Percentiles rank a stretch among this genome's conserved stretches.
These are phyloP conservation scores for Saccharomycopsis vini DNA, from an alignment of 805 yeast species.

Conservation along the genomic window DNA sequence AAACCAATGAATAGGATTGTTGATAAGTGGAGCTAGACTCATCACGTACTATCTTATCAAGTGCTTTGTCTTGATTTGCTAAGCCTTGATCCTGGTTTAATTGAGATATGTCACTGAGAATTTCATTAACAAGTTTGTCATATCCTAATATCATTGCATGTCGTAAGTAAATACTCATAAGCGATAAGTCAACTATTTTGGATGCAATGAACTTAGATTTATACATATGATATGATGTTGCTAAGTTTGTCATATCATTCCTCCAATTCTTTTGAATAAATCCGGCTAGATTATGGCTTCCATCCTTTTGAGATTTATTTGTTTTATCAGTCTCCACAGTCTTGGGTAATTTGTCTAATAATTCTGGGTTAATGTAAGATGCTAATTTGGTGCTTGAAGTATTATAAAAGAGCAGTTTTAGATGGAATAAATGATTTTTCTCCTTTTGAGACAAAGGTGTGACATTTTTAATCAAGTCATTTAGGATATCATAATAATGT, in stretches of 20 bases:
- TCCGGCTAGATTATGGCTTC: too few species aligned
- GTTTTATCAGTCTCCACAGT: background rate
- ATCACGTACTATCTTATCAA: too few species aligned
- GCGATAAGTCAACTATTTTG: background rate
- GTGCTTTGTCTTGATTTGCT: too few species aligned
- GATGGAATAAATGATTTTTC: constrained; percentile 11
- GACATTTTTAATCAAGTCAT: constrained; percentile 4
- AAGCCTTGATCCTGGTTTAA: too few species aligned
- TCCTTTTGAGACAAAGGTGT: constrained; percentile 12
- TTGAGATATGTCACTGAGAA: background rate
- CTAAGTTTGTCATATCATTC: background rate
- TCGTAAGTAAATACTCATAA: background rate
- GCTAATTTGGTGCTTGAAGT: too few species aligned
- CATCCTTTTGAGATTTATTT: too few species aligned
- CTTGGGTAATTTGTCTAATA: background rate
- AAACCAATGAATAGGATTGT: background rate
- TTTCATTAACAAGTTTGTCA: background rate
- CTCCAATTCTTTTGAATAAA: too few species aligned
- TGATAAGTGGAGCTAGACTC: too few species aligned
- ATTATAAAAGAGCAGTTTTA: constrained; percentile 2
- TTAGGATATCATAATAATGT: constrained; percentile 2
- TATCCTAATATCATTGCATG: background rate
- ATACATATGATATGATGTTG: too few species aligned
- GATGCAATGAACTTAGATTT: background rate
- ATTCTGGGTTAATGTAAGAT: too few species aligned